phyloP scores from a whole-genome alignment of 1,284 basidiomycete species.

The Marasmius oreades region DNA sequence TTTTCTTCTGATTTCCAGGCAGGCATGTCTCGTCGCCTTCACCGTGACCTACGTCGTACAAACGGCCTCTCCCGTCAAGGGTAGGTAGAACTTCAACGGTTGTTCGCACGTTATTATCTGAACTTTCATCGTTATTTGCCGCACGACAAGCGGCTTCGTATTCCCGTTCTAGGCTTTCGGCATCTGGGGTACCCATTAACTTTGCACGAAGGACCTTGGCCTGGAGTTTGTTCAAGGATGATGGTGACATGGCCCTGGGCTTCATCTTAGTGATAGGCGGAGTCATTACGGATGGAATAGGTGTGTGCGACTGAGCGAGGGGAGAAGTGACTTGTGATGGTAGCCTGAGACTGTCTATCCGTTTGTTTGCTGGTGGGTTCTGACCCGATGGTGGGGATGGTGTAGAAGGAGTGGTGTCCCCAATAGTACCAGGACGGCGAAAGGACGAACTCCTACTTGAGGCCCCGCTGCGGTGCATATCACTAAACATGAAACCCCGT shows the following conservation, averaged over 20 bases:
- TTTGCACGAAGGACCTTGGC: constrained; percentile 92
- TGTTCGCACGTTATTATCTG: constrained; percentile 44
- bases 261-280: constrained; percentile 48
- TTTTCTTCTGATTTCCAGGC: constrained; percentile 76
- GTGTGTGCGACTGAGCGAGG: constrained; percentile 63
- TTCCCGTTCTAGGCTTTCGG: constrained; percentile 73
- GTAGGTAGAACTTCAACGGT: constrained; percentile 87
- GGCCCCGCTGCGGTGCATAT: constrained; percentile 55
- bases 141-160: constrained; percentile 69
- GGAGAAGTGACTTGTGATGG: constrained; percentile 49
- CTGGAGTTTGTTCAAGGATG: constrained; percentile 89
- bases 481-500: constrained; percentile 66
- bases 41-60: constrained; percentile 89
- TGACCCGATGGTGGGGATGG: constrained; percentile 45
- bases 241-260: constrained; percentile 56
- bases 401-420: constrained; percentile 55
- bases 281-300: constrained; percentile 87
- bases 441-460: constrained; percentile 79
- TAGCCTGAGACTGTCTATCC: constrained; percentile 52
- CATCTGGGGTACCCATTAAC: constrained; percentile 74
- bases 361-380: constrained; percentile 40
- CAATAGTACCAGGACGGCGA: constrained; percentile 65
- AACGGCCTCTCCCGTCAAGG: constrained; percentile 77
- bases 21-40: constrained; percentile 44
- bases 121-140: constrained; percentile 39